Evolutionary conservation across 306 rosid species (phyloP).

Genomic region (Cucurbita argyrosperma): DNA sequence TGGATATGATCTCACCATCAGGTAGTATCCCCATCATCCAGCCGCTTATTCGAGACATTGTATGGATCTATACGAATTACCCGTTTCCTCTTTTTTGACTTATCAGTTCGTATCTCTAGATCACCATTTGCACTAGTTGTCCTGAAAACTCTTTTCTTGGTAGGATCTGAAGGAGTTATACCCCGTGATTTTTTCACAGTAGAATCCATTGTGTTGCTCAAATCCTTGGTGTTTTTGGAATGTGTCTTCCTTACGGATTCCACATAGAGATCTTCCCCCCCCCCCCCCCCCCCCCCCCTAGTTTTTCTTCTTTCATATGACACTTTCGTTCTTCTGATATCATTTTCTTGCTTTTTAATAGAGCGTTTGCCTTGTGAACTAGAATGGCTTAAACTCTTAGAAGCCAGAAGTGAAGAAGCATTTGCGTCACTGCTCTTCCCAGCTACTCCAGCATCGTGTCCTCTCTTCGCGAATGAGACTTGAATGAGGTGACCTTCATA

Average conservation of each 20-base stretch:
- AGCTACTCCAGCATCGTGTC: not conserved
- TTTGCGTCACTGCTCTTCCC: not conserved
- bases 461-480: conserved; percentile 5
- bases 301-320: conserved; percentile 11
- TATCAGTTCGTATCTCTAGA: conserved; percentile 21
- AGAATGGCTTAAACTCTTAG: conserved; percentile 5
- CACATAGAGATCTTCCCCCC: conserved; percentile 4
- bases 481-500: conserved; percentile 7
- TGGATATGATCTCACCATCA: conserved; percentile 30
- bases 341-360: conserved; percentile 12
- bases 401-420: conserved; percentile 27
- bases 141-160: conserved; percentile 16
- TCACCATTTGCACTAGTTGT: conserved; percentile 22
- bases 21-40: conserved; percentile 36
- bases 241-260: conserved; percentile 17
- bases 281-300: no score
- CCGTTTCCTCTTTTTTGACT: conserved; percentile 52
- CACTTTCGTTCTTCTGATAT: conserved; percentile 4
- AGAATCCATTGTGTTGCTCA: conserved; percentile 8
- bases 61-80: conserved; percentile 47
- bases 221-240: conserved; percentile 16
- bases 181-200: conserved; percentile 9
- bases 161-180: conserved; percentile 13
- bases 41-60: conserved; percentile 78
- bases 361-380: not conserved